Evolutionary conservation across 2,329 filamentous ascomycete species (phyloP), one percentile per base, ranked within the genome.

Genomic region (Talaromyces sp.): DNA sequence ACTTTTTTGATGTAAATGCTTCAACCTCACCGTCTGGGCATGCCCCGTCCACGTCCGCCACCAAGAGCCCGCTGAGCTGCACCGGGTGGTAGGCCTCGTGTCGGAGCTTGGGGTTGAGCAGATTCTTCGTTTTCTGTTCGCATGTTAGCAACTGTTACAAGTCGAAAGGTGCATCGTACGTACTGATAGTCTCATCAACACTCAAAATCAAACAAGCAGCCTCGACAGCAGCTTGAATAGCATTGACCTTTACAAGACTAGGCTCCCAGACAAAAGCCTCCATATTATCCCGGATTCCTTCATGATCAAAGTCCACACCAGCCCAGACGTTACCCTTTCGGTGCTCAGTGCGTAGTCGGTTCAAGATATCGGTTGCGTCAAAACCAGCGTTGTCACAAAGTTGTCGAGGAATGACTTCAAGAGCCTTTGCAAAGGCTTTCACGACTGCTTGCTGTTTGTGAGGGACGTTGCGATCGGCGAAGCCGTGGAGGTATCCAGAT

Each of bases 301-400:
- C 95, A 73, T 93, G 88, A 70, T 89, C 84, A 76, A 99, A 98
- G 82, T 99, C 95, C 33, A 99, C 94, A 76, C 95, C 95, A 4
- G 93, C 93, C 95, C 95, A 99, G 61, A 87, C 88, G 75, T 91
- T 91, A 70, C 93, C 93, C 82, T 94, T 95, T 77, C 92, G 88
- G 83, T 99, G 95, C 85, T 97, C 94, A 66, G 98, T 95, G 64
- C 95, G 91, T 70, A 99, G 85, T 75, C 92, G 89, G 85, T 98
- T 99, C 69, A 99, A 88, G 70, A 99, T 97, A 75, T 99, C 95
- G 61, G 95, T 99, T 31, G 95, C 93, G 76, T 99, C 95, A 77
- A 99, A 98, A 69, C 95, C 95, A 64, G 95, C 95, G 75, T 99
- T 99, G 83, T 99, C 95, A 83, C 95, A 99, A 67, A 99, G 85